Base-by-base conservation (phyloP, 2,329 filamentous ascomycete genomes). In the Phoma sp. region DNA sequence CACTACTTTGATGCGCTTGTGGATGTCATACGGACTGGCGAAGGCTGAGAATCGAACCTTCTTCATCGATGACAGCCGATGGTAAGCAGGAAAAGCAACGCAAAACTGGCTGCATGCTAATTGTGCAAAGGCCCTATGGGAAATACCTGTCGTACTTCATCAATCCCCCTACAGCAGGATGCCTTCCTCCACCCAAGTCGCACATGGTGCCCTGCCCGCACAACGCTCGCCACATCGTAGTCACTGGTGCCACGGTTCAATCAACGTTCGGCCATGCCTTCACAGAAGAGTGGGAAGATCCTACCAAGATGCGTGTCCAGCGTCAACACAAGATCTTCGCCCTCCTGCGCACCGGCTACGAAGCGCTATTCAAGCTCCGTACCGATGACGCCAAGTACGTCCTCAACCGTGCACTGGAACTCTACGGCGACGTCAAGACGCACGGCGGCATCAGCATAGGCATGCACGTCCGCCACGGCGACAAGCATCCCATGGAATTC, bases 11-110 rank as follows among this genome's bases (percentile, higher is more conserved):
- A 86, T 96, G 82, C 83, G 87, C 67, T 71, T 96, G 51, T 96
- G 91, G 91, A 88, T 89, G 65, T 88, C 90, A 24, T 96, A 95
- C 69, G 90, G 90, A 3, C 77, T 96, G 48, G 90, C 91, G 2
- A 81, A 88, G 68, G 83, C 86, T 55, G 89, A 96, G 70, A 84
- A 84, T 11, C 81, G 91, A 23, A 81, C 86, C 1, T 96, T 96
- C 74, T 96, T 96, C 76, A 80, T 96, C 58, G 90, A 96, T 65
- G 91, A 96, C 74, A 86, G 88, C 6, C 82, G 88, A 61, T 96
- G 92, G 83, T 80, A 72, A 50, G 72, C 32, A 41, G 27, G 6
- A 29, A 29, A 1, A 29, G 27, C 9, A 3, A 3, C 11, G 10
- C 14, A 9, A 7, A 32, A 14, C 6, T 27, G 9, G 8, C 10